Percentiles rank a stretch among this genome's conserved stretches.
These are phyloP conservation scores for Barnettozyma siamensis DNA, from an alignment of 805 yeast species.

Conservation along the genomic window DNA sequence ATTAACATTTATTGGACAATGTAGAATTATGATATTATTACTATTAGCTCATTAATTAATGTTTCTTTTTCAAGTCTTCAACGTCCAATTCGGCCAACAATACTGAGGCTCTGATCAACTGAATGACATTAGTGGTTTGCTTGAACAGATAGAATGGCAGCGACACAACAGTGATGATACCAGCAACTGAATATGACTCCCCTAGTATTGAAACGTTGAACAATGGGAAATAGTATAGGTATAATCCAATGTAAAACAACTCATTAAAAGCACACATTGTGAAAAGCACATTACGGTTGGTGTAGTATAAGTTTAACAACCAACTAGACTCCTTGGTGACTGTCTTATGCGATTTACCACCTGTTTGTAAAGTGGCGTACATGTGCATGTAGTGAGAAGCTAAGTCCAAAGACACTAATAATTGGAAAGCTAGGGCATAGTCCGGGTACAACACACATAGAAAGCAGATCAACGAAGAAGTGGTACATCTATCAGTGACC, in stretches of 20 bases:
- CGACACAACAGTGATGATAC: constrained; percentile 50
- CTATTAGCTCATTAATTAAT: constrained; percentile 3
- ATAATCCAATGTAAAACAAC: constrained; percentile 83
- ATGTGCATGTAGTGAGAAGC: constrained; percentile 98
- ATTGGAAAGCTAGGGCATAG: constrained; percentile 59
- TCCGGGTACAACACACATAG: constrained; percentile 74
- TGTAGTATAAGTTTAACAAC: constrained; percentile 80
- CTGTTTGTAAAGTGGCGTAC: constrained; percentile 86
- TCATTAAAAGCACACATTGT: constrained; percentile 91
- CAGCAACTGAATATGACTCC: constrained; percentile 51
- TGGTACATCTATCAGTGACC: constrained; percentile 98
- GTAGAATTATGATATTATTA: too few species aligned
- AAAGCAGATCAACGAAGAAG: constrained; percentile 86
- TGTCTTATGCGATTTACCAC: constrained; percentile 77
- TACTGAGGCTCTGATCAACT: constrained; percentile 79
- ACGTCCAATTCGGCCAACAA: constrained; percentile 72
- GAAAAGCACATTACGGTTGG: constrained; percentile 77
- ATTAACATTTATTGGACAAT: neutral
- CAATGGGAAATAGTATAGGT: constrained; percentile 58
- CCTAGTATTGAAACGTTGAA: constrained; percentile 25
- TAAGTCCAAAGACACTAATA: constrained; percentile 76
- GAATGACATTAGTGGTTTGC: constrained; percentile 85
- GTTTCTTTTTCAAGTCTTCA: constrained; percentile 26
- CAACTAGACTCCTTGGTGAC: constrained; percentile 66
- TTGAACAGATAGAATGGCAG: constrained; percentile 88